These are phyloP conservation scores for Schizothecium vesticola DNA, from an alignment of 495 filamentous ascomycete genomes.

Conservation along the genomic window DNA sequence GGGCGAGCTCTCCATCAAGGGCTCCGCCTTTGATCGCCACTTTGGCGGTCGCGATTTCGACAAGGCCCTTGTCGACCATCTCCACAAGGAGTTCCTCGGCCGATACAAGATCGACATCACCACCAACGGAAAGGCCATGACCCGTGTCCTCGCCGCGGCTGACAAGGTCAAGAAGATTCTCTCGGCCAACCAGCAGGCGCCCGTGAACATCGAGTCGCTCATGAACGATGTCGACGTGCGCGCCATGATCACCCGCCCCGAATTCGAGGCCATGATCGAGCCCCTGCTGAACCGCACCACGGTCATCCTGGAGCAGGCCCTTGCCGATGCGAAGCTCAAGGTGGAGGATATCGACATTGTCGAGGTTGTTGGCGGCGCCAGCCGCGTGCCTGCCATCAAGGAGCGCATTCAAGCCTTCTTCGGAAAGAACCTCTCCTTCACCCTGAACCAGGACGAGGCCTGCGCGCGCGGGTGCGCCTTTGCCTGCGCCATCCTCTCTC, in stretches of 20 bases:
- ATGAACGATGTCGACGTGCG: slow-evolving; percentile 97
- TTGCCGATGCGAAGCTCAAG: slow-evolving; percentile 84
- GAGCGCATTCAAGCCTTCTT: slow-evolving; percentile 86
- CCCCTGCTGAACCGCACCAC: slow-evolving; percentile 73
- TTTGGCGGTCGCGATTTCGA: slow-evolving; percentile 98
- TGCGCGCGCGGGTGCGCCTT: slow-evolving; percentile 95
- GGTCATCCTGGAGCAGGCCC: slow-evolving; percentile 77
- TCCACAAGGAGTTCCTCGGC: slow-evolving; percentile 90
- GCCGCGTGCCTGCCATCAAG: slow-evolving; percentile 92
- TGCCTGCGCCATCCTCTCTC: slow-evolving; percentile 95
- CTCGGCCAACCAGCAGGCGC: slow-evolving; percentile 88
- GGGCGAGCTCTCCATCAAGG: slow-evolving; percentile 90
- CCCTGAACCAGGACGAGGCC: slow-evolving; percentile 97
- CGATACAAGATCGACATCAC: slow-evolving; percentile 89
- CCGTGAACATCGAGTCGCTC: slow-evolving; percentile 95
- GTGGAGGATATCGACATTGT: slow-evolving; percentile 88
- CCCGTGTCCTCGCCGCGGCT: slow-evolving; percentile 77
- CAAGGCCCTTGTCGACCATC: slow-evolving; percentile 87
- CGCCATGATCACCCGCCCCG: slow-evolving; percentile 84
- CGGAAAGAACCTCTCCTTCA: slow-evolving; percentile 87
- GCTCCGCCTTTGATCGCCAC: slow-evolving; percentile 90
- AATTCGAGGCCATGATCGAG: slow-evolving; percentile 84
- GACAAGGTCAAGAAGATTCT: slow-evolving; percentile 99
- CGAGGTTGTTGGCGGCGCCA: slow-evolving; percentile 92
- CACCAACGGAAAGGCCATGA: slow-evolving; percentile 79